Evolutionary conservation across 495 filamentous ascomycete species (phyloP).

Genomic region (Parathielavia appendiculata): DNA sequence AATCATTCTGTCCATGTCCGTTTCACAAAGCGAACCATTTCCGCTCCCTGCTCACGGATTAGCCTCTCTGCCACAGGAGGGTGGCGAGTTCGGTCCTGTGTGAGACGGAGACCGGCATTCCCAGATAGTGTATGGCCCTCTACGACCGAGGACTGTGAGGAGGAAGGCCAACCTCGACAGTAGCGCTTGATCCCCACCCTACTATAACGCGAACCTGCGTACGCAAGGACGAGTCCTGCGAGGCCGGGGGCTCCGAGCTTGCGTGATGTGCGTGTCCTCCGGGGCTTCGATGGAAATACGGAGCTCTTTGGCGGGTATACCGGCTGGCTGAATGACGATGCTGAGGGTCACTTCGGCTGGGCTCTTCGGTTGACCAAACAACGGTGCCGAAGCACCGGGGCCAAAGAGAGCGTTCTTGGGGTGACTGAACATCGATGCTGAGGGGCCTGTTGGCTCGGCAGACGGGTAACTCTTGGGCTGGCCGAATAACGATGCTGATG

Average conservation of each 20-base stretch:
- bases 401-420: too few relatives aligned
- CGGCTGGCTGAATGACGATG: not conserved
- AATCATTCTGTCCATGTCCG: conserved; percentile 1
- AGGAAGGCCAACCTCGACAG: not conserved
- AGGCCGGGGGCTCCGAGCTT: not conserved
- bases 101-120: not conserved
- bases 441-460: not conserved
- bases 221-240: not conserved
- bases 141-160: not conserved
- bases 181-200: not conserved
- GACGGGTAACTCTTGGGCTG: not conserved
- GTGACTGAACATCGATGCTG: too few relatives aligned
- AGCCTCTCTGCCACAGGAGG: not conserved
- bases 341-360: not conserved
- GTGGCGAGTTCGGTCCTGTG: not conserved
- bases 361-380: not conserved
- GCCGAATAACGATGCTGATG: not conserved
- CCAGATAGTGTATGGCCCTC: not conserved
- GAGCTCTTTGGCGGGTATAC: not conserved
- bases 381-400: too few relatives aligned
- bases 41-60: not conserved
- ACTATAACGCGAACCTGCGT: not conserved
- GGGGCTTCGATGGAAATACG: not conserved
- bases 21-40: not conserved
- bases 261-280: not conserved